phyloP scores from a whole-genome alignment of 495 filamentous ascomycete species.

The Hyaloscypha bicolor region DNA sequence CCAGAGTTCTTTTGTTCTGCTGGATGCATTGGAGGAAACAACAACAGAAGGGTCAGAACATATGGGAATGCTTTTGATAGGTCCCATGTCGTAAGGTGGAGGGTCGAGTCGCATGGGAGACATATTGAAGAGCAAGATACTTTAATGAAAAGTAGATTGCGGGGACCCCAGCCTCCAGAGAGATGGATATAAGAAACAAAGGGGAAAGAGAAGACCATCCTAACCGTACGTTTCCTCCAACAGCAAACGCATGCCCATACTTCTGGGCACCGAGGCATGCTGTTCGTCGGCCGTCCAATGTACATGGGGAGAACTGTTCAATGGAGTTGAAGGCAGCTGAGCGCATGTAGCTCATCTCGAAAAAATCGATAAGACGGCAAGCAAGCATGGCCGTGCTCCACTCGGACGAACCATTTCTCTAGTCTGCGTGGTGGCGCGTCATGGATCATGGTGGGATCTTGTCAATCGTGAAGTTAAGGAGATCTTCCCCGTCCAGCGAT shows the following conservation, averaged over 20 bases:
- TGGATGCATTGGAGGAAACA: constrained; percentile 23
- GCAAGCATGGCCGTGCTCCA: background rate
- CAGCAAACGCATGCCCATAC: background rate
- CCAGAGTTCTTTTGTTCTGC: constrained; percentile 29
- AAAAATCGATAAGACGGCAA: background rate
- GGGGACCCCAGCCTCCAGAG: background rate
- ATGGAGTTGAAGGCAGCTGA: background rate
- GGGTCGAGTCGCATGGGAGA: constrained; percentile 24
- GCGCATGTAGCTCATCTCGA: background rate
- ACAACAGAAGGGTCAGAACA: constrained; percentile 33
- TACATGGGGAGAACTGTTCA: background rate
- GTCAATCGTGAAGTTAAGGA: background rate
- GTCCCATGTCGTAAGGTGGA: background rate
- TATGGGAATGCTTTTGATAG: constrained; percentile 6
- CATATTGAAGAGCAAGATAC: constrained; percentile 17
- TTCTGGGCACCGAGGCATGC: background rate
- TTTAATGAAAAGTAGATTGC: background rate
- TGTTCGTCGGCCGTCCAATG: background rate
- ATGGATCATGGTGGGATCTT: background rate
- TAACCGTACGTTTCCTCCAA: background rate
- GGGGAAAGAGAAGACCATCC: background rate
- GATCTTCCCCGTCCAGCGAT: background rate
- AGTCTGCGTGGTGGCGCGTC: background rate
- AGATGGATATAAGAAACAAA: background rate
- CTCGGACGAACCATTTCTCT: background rate